Evolutionary conservation across 441 rosid genomes (phyloP).

Genomic region (Erodium trifolium): DNA sequence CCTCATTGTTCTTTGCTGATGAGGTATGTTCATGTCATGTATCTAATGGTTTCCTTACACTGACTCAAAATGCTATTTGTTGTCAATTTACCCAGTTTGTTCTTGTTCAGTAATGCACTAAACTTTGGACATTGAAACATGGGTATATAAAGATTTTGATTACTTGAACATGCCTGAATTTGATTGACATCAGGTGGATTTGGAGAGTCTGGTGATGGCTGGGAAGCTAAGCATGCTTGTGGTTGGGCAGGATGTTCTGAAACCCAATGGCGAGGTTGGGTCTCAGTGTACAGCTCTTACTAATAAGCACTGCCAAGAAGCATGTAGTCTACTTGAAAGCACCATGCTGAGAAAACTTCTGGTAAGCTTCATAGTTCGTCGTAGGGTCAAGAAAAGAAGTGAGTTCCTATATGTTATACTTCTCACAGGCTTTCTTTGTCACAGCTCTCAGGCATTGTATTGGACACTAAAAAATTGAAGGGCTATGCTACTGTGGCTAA

Average conservation of each 20-base stretch:
- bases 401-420: background rate
- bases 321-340: conserved; percentile 49
- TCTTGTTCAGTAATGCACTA: background rate
- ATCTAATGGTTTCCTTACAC: background rate
- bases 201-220: conserved; percentile 47
- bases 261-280: conserved; percentile 36
- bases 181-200: conserved; percentile 38
- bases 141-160: background rate
- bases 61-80: background rate
- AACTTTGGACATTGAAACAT: background rate
- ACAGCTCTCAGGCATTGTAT: conserved; percentile 58
- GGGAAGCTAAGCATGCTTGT: conserved; percentile 41
- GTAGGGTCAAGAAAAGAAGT: background rate
- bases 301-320: conserved; percentile 58
- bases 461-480: conserved; percentile 49
- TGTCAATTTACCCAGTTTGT: background rate
- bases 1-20: conserved; percentile 27
- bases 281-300: conserved; percentile 52
- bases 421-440: conserved; percentile 11
- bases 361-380: conserved; percentile 25
- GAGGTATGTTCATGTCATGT: conserved; percentile 31
- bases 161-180: no score
- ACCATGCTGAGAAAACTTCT: conserved; percentile 38
- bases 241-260: conserved; percentile 51
- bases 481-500: conserved; percentile 34